Evolutionary conservation across 352 stramenopile genomes (phyloP).

Genomic region (Phytophthora hybrid): DNA sequence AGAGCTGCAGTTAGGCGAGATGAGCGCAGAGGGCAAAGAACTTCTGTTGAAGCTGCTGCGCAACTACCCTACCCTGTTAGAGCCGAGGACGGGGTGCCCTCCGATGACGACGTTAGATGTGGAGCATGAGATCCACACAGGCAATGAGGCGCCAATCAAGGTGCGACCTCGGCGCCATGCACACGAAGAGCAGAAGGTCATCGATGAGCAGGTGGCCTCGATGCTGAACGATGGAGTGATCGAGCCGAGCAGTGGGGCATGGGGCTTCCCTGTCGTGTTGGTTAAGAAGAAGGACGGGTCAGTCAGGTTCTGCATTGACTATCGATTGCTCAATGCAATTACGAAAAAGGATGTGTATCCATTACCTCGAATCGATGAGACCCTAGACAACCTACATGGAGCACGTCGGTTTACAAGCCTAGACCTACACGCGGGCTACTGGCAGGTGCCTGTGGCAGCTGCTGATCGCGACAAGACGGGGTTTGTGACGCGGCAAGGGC

Average conservation of each 20-base stretch:
- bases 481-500: slow-evolving; percentile 8
- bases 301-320: neutral
- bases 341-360: slow-evolving; percentile 31
- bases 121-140: neutral
- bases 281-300: neutral
- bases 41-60: neutral
- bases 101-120: neutral
- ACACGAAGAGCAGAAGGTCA: neutral
- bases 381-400: slow-evolving; percentile 23
- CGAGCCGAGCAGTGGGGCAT: neutral
- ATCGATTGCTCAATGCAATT: neutral
- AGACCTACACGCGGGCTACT: slow-evolving; percentile 30
- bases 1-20: neutral
- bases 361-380: slow-evolving; percentile 34
- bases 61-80: neutral
- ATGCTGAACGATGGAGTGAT: neutral
- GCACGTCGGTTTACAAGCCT: slow-evolving; percentile 19
- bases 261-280: neutral
- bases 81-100: neutral
- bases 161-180: neutral
- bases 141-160: neutral
- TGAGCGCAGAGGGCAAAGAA: neutral
- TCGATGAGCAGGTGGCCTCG: neutral
- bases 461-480: slow-evolving; percentile 30
- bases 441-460: slow-evolving; percentile 16